These are phyloP conservation scores for Lepidium aucheri DNA, from an alignment of 345 rosid genomes.

Conservation along the genomic window DNA sequence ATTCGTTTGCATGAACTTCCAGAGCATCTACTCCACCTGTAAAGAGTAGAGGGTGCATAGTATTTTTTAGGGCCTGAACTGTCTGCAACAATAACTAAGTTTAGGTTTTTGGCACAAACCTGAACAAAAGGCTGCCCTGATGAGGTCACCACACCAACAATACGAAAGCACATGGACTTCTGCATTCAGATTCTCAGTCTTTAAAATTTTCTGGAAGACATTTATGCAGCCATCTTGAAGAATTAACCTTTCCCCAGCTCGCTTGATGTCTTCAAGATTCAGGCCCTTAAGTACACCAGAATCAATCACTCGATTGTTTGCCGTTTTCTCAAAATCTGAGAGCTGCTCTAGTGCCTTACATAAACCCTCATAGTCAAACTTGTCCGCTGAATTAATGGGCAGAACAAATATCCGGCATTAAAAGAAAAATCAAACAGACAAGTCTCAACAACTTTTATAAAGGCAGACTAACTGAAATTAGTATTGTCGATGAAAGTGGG, in stretches of 20 bases:
- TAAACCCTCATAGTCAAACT: constrained; percentile 65
- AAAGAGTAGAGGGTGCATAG: background rate
- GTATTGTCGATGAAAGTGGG: background rate
- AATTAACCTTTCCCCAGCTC: constrained; percentile 76
- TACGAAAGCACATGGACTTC: constrained; percentile 73
- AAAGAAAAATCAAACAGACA: background rate
- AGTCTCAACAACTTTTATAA: background rate
- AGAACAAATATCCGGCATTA: background rate
- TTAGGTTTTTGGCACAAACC: constrained; percentile 26
- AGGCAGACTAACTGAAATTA: background rate
- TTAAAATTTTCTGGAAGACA: constrained; percentile 59
- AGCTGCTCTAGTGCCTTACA: constrained; percentile 62
- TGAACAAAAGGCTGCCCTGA: constrained; percentile 64
- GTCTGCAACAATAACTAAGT: background rate
- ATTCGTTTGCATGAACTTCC: constrained; percentile 77
- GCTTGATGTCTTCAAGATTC: constrained; percentile 78
- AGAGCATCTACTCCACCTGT: constrained; percentile 55
- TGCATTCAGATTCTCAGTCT: constrained; percentile 45
- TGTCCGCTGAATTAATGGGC: constrained; percentile 34
- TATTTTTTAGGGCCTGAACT: background rate
- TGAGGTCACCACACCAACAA: constrained; percentile 97
- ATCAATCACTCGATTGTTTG: constrained; percentile 76
- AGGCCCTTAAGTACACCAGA: constrained; percentile 87
- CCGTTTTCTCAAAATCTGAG: constrained; percentile 69
- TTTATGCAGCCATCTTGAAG: constrained; percentile 85